Evolutionary conservation across 257 asterid genomes (phyloP).

Genomic region (Solanum bulbocastanum): DNA sequence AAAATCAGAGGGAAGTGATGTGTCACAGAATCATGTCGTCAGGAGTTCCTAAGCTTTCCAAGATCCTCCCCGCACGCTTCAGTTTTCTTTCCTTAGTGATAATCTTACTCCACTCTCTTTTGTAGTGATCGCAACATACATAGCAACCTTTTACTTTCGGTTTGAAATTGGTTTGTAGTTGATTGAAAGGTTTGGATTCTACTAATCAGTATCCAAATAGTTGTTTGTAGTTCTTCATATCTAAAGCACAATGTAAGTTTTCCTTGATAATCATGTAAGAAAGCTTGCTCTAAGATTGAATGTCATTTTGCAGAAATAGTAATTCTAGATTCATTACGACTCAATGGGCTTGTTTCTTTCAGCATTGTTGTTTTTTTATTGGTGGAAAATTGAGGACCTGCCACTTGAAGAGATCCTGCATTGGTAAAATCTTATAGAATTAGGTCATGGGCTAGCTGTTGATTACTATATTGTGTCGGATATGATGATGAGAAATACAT

Average conservation of each 20-base stretch:
- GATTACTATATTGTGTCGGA: neutral
- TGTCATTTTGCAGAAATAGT: neutral
- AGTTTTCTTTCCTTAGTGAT: neutral
- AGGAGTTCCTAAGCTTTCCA: neutral
- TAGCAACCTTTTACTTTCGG: neutral
- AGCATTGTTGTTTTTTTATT: too few species aligned
- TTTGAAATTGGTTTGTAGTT: neutral
- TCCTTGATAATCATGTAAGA: neutral
- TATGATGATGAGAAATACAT: neutral
- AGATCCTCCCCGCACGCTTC: neutral
- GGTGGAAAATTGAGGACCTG: too few species aligned
- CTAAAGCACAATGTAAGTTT: neutral
- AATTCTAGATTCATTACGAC: neutral
- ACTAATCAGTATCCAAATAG: neutral
- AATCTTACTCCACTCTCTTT: neutral
- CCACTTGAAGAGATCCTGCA: too few species aligned
- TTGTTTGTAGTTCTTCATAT: neutral
- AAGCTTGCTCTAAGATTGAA: neutral
- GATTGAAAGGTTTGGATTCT: neutral
- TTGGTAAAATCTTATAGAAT: neutral
- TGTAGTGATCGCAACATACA: neutral
- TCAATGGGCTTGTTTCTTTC: too few species aligned
- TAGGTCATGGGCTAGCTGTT: too few species aligned
- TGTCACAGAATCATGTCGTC: neutral
- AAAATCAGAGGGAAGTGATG: neutral